Evolutionary conservation across 257 asterid genomes (phyloP), one percentile per base, ranked within the genome.

Genomic region (Primulina eburnea): DNA sequence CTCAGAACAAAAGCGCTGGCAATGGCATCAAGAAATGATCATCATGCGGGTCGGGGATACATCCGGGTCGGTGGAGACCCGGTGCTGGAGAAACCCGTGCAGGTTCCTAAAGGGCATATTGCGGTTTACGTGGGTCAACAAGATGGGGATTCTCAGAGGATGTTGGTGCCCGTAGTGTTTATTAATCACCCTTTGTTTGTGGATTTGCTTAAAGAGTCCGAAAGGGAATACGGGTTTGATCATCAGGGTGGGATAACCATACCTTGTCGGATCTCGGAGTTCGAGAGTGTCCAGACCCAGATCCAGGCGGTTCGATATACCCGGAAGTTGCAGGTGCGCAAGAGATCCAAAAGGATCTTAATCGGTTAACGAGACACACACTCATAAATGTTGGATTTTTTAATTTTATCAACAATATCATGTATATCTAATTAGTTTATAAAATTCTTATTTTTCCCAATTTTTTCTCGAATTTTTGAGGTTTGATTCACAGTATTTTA

Each of bases 231-330:
- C 84, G 98, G 98, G 87, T 92, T 77, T 34, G 50, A 85, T 63
- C 92, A 92, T 40, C 87, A 96, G 76, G 96, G 98, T 17, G 96
- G 96, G 67, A 84, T 92, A 8, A 86, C 92, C 50, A 81, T 92
- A 68, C 97, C 98, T 11, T 92, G 98, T 61, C 92, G 87, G 87
- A 71, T 92, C 78, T 81, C 98, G 76, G 98, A 89, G 88, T 92
- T 92, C 78, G 98, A 92, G 94, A 78, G 79, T 6, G 82, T 92
- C 37, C 88, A 82, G 86, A 88, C 90, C 92, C 89, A 92, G 82
- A 92, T 92, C 75, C 55, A 81, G 73, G 75, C 85, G 75, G 88
- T 79, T 69, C 88, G 64, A 60, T 57, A 75, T 29, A 74, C 81
- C 83, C 84, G 88, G 80, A 77, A 58, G 63, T 3, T 77, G 80